These are phyloP conservation scores for Eucalyptus erythrocorys DNA, from an alignment of 345 rosid species.

Conservation along the genomic window DNA sequence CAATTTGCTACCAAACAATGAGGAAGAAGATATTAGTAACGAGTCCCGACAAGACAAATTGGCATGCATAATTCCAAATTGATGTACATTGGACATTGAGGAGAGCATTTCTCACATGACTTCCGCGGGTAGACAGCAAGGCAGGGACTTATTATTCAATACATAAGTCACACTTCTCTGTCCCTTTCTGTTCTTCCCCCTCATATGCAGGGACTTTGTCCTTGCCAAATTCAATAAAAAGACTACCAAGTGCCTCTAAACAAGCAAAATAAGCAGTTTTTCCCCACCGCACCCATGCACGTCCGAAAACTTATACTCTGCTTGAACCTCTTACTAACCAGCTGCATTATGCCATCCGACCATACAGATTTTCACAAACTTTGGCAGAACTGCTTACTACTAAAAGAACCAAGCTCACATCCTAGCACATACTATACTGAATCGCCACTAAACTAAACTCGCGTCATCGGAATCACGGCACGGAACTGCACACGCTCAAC, in stretches of 20 bases:
- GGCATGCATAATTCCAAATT: neutral
- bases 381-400: neutral
- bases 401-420: neutral
- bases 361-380: neutral
- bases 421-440: neutral
- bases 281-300: neutral
- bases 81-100: neutral
- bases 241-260: neutral
- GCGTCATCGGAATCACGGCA: neutral
- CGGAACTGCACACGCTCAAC: neutral
- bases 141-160: neutral
- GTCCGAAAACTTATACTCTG: neutral
- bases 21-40: neutral
- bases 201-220: neutral
- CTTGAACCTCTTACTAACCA: neutral
- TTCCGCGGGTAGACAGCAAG: neutral
- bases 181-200: neutral
- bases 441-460: neutral
- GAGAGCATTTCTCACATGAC: neutral
- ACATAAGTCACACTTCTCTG: neutral
- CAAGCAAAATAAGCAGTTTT: neutral
- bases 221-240: neutral
- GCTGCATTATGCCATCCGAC: neutral
- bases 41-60: neutral
- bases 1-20: neutral